Conservation (phyloP, 2,329 filamentous ascomycete species). For the Trichoderma sp. region DNA sequence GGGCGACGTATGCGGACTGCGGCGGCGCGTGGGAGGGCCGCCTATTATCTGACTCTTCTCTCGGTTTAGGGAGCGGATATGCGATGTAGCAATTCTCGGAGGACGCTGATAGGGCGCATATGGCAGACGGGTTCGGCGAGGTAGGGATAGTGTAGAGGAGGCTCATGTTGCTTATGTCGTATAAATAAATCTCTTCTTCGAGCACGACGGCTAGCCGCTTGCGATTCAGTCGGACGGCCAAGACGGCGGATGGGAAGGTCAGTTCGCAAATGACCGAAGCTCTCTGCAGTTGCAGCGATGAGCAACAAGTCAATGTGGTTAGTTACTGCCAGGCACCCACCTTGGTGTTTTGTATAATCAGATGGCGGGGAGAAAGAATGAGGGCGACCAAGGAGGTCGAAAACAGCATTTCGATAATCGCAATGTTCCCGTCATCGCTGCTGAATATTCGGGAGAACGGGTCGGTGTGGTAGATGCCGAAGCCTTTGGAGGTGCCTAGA, state of each 20-base stretch:
- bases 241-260: slow-evolving; percentile 94
- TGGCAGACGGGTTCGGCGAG: slow-evolving; percentile 87
- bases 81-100: slow-evolving; percentile 96
- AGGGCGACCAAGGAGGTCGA: slow-evolving; percentile 95
- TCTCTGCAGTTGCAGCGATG: slow-evolving; percentile 44
- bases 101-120: slow-evolving; percentile 89
- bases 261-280: slow-evolving; percentile 93
- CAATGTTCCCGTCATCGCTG: slow-evolving; percentile 91
- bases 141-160: slow-evolving; percentile 90
- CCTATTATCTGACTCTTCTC: slow-evolving; percentile 59
- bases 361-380: slow-evolving; percentile 84
- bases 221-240: slow-evolving; percentile 90
- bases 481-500: slow-evolving; percentile 84
- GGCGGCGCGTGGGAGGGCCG: slow-evolving; percentile 84
- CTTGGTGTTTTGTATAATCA: slow-evolving; percentile 98
- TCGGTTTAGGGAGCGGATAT: slow-evolving; percentile 80
- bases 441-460: slow-evolving; percentile 95
- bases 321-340: slow-evolving; percentile 47
- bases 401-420: slow-evolving; percentile 98
- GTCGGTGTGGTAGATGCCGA: slow-evolving; percentile 95
- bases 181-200: slow-evolving; percentile 95
- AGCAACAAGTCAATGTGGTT: slow-evolving; percentile 13
- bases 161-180: slow-evolving; percentile 99
- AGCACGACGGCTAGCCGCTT: slow-evolving; percentile 92
- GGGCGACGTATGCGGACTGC: slow-evolving; percentile 72